Percentiles rank a stretch among this genome's conserved stretches.
Evolutionary conservation across 345 rosid genomes (phyloP).

Genomic region (Eucalyptus sp.): DNA sequence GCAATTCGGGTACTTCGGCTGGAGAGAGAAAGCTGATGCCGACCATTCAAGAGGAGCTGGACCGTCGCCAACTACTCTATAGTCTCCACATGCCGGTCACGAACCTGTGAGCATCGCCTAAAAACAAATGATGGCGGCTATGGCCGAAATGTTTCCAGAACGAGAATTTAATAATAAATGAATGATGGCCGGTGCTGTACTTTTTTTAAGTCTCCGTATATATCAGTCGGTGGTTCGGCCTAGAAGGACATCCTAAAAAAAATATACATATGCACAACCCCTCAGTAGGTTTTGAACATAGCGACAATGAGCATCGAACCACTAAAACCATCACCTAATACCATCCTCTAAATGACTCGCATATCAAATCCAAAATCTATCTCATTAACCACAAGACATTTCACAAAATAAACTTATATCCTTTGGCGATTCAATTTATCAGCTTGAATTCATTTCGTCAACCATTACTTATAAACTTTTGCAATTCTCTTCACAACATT

Average conservation of each 20-base stretch:
- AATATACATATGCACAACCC: neutral
- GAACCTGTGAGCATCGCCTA: conserved; percentile 10
- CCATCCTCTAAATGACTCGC: neutral
- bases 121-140: neutral
- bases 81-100: conserved; percentile 24
- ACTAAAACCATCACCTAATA: too few relatives aligned
- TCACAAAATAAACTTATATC: neutral
- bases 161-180: neutral
- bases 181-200: neutral
- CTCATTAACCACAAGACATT: neutral
- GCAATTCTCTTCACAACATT: neutral
- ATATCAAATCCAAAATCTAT: neutral
- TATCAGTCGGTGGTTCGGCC: neutral
- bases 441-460: neutral
- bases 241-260: too few relatives aligned
- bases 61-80: conserved; percentile 18
- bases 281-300: neutral
- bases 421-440: too few relatives aligned
- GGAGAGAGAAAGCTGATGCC: conserved; percentile 36
- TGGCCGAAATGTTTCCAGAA: neutral
- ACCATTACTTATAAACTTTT: neutral
- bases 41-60: conserved; percentile 21
- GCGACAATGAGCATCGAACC: neutral
- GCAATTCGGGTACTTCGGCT: conserved; percentile 30
- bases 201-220: neutral